Conservation (phyloP, 2,329 filamentous ascomycete species). For the Escovopsis sp. region DNA sequence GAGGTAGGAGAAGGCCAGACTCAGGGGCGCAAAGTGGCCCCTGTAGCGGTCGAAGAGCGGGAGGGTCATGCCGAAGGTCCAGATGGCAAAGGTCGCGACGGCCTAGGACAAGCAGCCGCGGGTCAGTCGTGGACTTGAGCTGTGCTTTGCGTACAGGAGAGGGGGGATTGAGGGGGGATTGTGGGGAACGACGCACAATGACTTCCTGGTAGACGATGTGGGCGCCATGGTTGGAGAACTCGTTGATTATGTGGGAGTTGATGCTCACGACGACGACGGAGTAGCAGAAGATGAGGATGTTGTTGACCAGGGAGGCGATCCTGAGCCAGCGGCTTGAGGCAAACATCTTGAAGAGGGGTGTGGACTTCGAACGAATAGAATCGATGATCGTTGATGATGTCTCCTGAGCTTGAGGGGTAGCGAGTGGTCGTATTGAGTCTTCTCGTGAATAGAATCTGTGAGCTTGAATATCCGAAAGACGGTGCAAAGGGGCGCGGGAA, state of each 20-base stretch:
- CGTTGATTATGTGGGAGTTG: conserved; percentile 10
- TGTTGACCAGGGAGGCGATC: conserved; percentile 3
- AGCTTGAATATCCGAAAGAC: too few species aligned
- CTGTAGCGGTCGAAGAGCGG: conserved; percentile 9
- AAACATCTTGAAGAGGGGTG: too few species aligned
- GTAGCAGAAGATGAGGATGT: conserved; percentile 11
- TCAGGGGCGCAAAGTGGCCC: conserved; percentile 10
- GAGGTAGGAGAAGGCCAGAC: conserved; percentile 13
- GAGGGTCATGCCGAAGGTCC: conserved; percentile 8
- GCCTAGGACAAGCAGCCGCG: conserved; percentile 5
- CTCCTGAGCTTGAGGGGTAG: too few species aligned
- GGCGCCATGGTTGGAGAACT: conserved; percentile 4
- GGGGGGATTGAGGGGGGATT: not conserved
- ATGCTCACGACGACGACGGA: conserved; percentile 12
- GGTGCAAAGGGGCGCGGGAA: too few species aligned
- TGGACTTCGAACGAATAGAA: too few species aligned
- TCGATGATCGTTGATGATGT: too few species aligned
- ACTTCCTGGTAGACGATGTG: conserved; percentile 12
- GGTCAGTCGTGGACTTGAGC: not conserved
- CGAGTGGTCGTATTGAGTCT: too few species aligned
- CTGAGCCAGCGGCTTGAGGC: too few species aligned
- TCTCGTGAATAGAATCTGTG: too few species aligned
- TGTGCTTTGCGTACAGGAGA: not conserved
- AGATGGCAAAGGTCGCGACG: conserved; percentile 10
- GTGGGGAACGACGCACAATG: conserved; percentile 7